Base-by-base conservation (phyloP, 1,139 yeast species). In the Starmera stellimalicola region DNA sequence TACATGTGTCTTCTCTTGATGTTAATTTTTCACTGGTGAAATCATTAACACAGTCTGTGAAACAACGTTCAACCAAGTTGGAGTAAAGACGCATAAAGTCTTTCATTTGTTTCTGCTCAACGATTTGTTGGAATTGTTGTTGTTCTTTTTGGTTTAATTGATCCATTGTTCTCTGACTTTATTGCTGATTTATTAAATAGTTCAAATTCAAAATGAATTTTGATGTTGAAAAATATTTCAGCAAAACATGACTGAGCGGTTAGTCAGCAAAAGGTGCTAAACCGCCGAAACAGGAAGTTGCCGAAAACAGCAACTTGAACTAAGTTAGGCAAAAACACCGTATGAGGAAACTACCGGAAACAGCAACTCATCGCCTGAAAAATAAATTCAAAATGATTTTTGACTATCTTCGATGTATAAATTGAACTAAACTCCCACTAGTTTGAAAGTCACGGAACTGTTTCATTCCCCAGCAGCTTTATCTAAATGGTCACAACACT, bases 61-160 rank as follows among this genome's bases (percentile, higher is more conserved):
- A 91, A 69, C 98, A 91, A 69, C 95, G 80, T 61, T 93, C 91
- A 38, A 91, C 97, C 52, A 91, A 74, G 58, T 82, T 81, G 44
- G 97, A 87, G 73, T 91, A 91, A 35, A 79, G 67, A 60, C 93
- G 79, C 97, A 88, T 88, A 77, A 88, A 91, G 60, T 91, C 98
- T 63, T 84, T 84, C 96, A 91, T 87, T 65, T 91, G 98, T 73
- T 91, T 91, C 60, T 84, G 91, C 66, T 88, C 97, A 48, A 88
- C 94, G 47, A 88, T 70, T 61, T 79, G 88, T 63, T 87, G 95
- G 62, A 88, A 88, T 54, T 87, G 94, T 65, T 85, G 96, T 63
- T 88, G 96, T 66, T 88, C 97, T 59, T 85, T 82, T 55, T 79
- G 78, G 70, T 88, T 80, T 54, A 80, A 68, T 61, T 78, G 83